A percentile compares a stretch with the other conserved stretches of the same genome.
These are phyloP conservation scores for Lipomyces sp. DNA, from an alignment of 805 yeast genomes.

Conservation along the genomic window DNA sequence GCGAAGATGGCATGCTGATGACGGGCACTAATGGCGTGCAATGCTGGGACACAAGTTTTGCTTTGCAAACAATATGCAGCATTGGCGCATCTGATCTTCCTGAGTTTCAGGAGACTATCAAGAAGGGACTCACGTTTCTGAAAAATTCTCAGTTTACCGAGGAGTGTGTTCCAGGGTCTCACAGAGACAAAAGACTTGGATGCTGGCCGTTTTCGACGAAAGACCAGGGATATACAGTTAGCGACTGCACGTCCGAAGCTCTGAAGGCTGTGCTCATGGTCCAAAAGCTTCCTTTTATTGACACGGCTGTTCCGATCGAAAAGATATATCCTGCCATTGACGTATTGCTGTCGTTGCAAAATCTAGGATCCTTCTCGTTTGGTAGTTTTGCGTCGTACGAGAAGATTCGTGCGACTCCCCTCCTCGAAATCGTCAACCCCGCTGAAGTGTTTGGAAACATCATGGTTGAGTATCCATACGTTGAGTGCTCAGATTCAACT, in stretches of 20 bases:
- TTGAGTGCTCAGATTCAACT: conserved; percentile 95
- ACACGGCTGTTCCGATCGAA: conserved; percentile 52
- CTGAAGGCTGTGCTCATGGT: conserved; percentile 93
- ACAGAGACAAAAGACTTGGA: conserved; percentile 78
- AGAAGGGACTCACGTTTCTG: conserved; percentile 66
- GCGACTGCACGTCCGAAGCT: conserved; percentile 96
- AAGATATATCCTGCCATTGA: conserved; percentile 69
- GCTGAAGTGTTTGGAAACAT: conserved; percentile 98
- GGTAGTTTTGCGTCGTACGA: conserved; percentile 96
- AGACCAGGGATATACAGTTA: conserved; percentile 92
- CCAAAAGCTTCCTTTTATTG: conserved; percentile 56
- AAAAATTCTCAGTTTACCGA: conserved; percentile 80
- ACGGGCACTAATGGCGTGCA: conserved; percentile 98
- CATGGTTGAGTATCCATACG: conserved; percentile 98
- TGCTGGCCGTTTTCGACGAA: conserved; percentile 97
- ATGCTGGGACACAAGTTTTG: conserved; percentile 94
- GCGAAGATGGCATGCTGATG: conserved; percentile 85
- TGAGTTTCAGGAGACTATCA: conserved; percentile 60
- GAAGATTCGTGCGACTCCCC: conserved; percentile 71
- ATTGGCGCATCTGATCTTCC: conserved; percentile 75
- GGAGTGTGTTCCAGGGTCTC: conserved; percentile 72
- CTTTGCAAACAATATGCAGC: conserved; percentile 73
- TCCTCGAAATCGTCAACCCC: conserved; percentile 78
- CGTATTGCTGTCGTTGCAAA: conserved; percentile 70
- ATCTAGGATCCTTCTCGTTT: conserved; percentile 69